Evolutionary conservation across 306 rosid genomes (phyloP).

Genomic region (Cicer pinnatifidum): DNA sequence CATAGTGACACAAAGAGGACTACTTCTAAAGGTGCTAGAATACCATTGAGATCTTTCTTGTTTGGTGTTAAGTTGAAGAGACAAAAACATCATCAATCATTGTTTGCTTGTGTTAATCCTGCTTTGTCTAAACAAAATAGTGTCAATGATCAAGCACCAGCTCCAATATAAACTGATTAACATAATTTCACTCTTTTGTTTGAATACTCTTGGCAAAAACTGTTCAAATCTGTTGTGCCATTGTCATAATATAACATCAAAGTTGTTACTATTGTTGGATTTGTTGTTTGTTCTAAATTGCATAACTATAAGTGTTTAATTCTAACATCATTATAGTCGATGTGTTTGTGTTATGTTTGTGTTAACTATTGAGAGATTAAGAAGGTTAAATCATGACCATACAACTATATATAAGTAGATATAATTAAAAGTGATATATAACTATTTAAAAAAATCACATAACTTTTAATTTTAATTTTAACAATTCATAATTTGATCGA

Average conservation of each 20-base stretch:
- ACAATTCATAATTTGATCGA: too few relatives aligned
- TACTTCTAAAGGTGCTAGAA: slow-evolving; percentile 51
- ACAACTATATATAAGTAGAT: too few relatives aligned
- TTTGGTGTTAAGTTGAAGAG: slow-evolving; percentile 84
- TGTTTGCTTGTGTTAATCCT: slow-evolving; percentile 68
- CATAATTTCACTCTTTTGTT: too few relatives aligned
- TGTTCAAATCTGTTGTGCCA: slow-evolving; percentile 5
- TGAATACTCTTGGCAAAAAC: slow-evolving; percentile 25
- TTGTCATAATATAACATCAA: neutral
- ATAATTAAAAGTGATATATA: too few relatives aligned
- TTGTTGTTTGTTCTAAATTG: neutral
- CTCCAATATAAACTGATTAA: slow-evolving; percentile 6
- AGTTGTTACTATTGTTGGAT: neutral
- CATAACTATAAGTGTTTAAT: neutral
- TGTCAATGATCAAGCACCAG: slow-evolving; percentile 32
- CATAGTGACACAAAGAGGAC: slow-evolving; percentile 30
- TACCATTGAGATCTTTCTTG: slow-evolving; percentile 89
- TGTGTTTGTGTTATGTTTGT: neutral
- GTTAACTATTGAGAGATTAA: too few relatives aligned
- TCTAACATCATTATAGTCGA: neutral
- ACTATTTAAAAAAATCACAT: too few relatives aligned
- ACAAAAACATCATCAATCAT: slow-evolving; percentile 63
- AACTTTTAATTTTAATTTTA: too few relatives aligned
- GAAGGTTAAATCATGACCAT: too few relatives aligned
- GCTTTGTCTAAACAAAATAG: slow-evolving; percentile 59